Evolutionary conservation across 2,329 filamentous ascomycete species (phyloP).

Genomic region (Aspergillus candidus): DNA sequence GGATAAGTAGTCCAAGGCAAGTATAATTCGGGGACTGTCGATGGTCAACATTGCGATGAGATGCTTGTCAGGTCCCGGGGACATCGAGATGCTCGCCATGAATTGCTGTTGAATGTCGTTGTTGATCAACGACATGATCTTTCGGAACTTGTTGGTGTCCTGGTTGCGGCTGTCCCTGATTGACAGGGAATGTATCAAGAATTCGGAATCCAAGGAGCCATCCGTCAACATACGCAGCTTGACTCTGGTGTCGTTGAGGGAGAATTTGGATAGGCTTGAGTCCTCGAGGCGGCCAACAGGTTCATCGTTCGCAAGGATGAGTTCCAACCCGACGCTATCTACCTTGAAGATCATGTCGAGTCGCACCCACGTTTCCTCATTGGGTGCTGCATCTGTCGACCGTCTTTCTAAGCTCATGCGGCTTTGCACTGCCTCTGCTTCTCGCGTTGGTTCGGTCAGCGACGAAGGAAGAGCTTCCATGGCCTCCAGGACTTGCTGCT

Average conservation of each 20-base stretch:
- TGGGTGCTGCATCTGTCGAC: constrained; percentile 63
- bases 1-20: constrained; percentile 93
- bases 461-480: constrained; percentile 63
- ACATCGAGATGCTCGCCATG: constrained; percentile 94
- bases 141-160: constrained; percentile 91
- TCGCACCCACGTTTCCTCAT: constrained; percentile 77
- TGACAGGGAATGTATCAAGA: constrained; percentile 89
- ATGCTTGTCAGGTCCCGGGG: constrained; percentile 71
- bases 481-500: constrained; percentile 66
- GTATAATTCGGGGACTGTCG: constrained; percentile 89
- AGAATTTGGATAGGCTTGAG: constrained; percentile 87
- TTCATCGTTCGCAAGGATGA: constrained; percentile 68
- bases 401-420: constrained; percentile 47
- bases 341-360: constrained; percentile 88
- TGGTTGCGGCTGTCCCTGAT: constrained; percentile 85
- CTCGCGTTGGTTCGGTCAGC: constrained; percentile 46
- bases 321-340: constrained; percentile 78
- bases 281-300: constrained; percentile 73
- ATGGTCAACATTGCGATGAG: constrained; percentile 88
- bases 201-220: constrained; percentile 82
- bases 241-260: constrained; percentile 82
- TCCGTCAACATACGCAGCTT: constrained; percentile 93
- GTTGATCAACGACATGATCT: constrained; percentile 96
- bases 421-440: constrained; percentile 45
- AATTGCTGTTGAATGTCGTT: constrained; percentile 89